Conservation (phyloP, 108 stramenopile genomes). For the Cylindrotheca closterium region DNA sequence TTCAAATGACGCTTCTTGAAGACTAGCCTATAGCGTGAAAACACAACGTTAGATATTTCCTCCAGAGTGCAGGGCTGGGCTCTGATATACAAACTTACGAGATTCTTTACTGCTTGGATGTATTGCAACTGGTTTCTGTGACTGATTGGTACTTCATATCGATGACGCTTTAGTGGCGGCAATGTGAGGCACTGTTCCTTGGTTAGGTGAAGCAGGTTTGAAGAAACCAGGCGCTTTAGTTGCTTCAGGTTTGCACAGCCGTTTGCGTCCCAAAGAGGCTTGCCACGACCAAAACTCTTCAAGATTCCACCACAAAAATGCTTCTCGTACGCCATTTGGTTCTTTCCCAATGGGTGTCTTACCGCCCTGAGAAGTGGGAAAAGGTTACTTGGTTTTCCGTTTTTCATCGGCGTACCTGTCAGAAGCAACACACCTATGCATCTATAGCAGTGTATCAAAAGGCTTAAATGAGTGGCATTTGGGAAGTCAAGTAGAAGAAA, state of each 20-base stretch:
- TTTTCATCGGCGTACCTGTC: slow-evolving; percentile 92
- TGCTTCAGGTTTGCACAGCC: slow-evolving; percentile 52
- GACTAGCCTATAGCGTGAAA: neutral
- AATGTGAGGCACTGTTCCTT: slow-evolving; percentile 83
- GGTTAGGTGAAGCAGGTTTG: slow-evolving; percentile 76
- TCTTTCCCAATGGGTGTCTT: slow-evolving; percentile 73
- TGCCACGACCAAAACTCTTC: slow-evolving; percentile 34
- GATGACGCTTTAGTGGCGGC: slow-evolving; percentile 62
- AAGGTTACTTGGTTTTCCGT: slow-evolving; percentile 78
- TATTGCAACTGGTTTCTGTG: slow-evolving; percentile 52
- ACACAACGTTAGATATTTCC: neutral
- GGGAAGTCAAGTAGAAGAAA: no score
- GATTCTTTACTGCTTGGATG: slow-evolving; percentile 53
- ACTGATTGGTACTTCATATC: slow-evolving; percentile 57
- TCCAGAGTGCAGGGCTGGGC: neutral
- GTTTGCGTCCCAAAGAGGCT: slow-evolving; percentile 58
- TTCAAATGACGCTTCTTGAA: neutral
- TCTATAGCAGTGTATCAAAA: slow-evolving; percentile 12
- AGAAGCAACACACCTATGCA: slow-evolving; percentile 75
- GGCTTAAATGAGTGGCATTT: neutral
- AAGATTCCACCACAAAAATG: slow-evolving; percentile 75
- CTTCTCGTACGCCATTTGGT: slow-evolving; percentile 68
- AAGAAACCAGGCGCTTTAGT: slow-evolving; percentile 40
- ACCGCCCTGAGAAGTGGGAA: slow-evolving; percentile 82
- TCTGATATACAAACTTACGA: slow-evolving; percentile 22